Percentiles rank a stretch among this genome's conserved stretches.
Evolutionary conservation across 1,284 basidiomycete genomes (phyloP).

Genomic region (Ustanciosporium gigantosporum): DNA sequence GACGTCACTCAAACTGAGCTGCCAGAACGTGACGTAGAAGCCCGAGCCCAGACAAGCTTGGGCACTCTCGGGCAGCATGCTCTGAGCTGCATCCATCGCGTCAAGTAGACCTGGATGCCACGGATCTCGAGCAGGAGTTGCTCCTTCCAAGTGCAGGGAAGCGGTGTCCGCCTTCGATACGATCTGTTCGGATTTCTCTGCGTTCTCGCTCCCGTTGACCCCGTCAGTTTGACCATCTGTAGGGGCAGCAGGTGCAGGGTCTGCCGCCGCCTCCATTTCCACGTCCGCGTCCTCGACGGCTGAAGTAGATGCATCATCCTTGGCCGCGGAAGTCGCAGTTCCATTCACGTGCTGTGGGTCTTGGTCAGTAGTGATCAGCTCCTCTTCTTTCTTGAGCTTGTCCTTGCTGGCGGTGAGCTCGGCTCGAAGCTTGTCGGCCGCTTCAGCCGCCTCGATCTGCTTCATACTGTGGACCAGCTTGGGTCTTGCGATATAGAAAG

Average conservation of each 20-base stretch:
- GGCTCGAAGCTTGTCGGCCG: constrained; percentile 34
- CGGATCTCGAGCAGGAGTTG: neutral
- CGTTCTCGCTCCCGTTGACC: constrained; percentile 1
- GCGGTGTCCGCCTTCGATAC: neutral
- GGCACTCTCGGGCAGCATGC: constrained; percentile 36
- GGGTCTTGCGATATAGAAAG: constrained; percentile 54
- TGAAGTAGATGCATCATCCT: neutral
- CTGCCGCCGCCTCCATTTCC: constrained; percentile 23
- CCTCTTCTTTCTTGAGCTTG: constrained; percentile 14
- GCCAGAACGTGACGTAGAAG: constrained; percentile 61
- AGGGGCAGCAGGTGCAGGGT: neutral
- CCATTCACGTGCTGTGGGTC: neutral
- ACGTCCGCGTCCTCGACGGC: constrained; percentile 7
- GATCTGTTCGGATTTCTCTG: neutral
- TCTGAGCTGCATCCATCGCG: constrained; percentile 34
- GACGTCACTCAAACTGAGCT: constrained; percentile 54
- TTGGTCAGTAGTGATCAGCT: constrained; percentile 1
- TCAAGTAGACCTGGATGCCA: constrained; percentile 55
- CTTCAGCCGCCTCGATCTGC: constrained; percentile 35
- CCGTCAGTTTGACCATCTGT: neutral
- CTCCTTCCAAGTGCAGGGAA: neutral
- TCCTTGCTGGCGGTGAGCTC: constrained; percentile 40
- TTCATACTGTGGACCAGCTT: constrained; percentile 44
- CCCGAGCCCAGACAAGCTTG: constrained; percentile 39
- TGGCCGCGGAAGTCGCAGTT: neutral